Evolutionary conservation across 441 rosid species (phyloP), one percentile per base, ranked within the genome.

Genomic region (Eutrema salsugineum): DNA sequence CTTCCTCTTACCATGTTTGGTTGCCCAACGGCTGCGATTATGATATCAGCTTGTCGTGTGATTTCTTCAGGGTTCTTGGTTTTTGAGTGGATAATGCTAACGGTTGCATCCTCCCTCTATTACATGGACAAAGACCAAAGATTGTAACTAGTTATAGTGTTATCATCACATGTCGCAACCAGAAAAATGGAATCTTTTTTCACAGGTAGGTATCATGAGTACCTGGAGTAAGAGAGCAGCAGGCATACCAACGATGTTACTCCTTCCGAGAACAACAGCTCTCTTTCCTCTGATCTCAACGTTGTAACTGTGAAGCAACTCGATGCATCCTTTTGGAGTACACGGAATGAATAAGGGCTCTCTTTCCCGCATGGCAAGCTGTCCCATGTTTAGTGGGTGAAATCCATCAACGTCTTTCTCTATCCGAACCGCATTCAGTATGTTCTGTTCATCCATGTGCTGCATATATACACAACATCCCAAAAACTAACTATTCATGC

Each of bases 161-260:
- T n/a, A n/a, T n/a, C n/a, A n/a, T n/a, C n/a, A n/a, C n/a, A n/a
- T n/a, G n/a, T n/a, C n/a, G n/a, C n/a, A n/a, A n/a, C n/a, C n/a
- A n/a, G n/a, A n/a, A n/a, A n/a, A n/a, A n/a, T n/a, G n/a, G n/a
- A n/a, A n/a, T n/a, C n/a, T n/a, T n/a, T n/a, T n/a, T n/a, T n/a
- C n/a, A n/a, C n/a, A n/a, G n/a, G n/a, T n/a, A n/a, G 7, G 43
- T 42, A 24, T 70, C 30, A 28, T 35, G 3, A 61, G 76, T 85
- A 89, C 98, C 74, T 88, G 98, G 40, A 89, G 88, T 76, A 93
- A 74, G 35, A 93, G 51, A 70, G 98, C 94, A 80, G 94, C 94
- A 6, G 97, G 94, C 94, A 89, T 89, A 62, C 97, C 98, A 33
- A 93, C 98, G 33, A 93, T 91, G 81, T 93, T 93, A 82, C 97